Evolutionary conservation across 1,284 basidiomycete genomes (phyloP).

Genomic region (Chiua sp.): DNA sequence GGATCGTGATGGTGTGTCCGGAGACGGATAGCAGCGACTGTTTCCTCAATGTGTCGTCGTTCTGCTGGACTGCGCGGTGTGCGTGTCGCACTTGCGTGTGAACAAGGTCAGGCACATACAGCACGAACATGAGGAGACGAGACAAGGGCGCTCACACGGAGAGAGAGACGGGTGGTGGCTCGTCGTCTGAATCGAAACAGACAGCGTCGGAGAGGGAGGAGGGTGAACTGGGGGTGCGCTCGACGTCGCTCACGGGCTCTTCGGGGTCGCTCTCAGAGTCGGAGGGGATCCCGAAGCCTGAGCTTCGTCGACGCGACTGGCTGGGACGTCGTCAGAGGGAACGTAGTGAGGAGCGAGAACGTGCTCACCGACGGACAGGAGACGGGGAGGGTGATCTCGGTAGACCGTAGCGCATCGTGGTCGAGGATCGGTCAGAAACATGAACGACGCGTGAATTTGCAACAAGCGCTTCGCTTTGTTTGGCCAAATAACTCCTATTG

Average conservation of each 20-base stretch:
- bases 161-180: conserved; percentile 35
- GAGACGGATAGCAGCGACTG: conserved; percentile 70
- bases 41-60: conserved; percentile 63
- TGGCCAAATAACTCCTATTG: too few species aligned
- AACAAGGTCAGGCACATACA: not conserved
- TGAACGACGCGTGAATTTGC: not conserved
- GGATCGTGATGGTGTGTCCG: conserved; percentile 70
- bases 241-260: conserved; percentile 25
- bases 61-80: conserved; percentile 46
- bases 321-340: conserved; percentile 9
- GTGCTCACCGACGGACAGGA: conserved; percentile 54
- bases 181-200: conserved; percentile 48
- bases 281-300: conserved; percentile 60
- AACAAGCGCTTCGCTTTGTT: not conserved
- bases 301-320: conserved; percentile 30
- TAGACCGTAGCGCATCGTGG: conserved; percentile 62
- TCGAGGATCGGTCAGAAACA: conserved; percentile 11
- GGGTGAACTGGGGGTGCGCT: conserved; percentile 26
- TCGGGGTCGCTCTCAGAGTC: conserved; percentile 48
- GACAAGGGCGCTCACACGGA: conserved; percentile 38
- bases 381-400: conserved; percentile 66
- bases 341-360: not conserved
- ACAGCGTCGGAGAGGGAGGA: conserved; percentile 41
- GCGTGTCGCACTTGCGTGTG: conserved; percentile 23
- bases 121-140: conserved; percentile 3